Evolutionary conservation across 768 basidiomycete species (phyloP).

Genomic region (Boletus subcaerulescens): DNA sequence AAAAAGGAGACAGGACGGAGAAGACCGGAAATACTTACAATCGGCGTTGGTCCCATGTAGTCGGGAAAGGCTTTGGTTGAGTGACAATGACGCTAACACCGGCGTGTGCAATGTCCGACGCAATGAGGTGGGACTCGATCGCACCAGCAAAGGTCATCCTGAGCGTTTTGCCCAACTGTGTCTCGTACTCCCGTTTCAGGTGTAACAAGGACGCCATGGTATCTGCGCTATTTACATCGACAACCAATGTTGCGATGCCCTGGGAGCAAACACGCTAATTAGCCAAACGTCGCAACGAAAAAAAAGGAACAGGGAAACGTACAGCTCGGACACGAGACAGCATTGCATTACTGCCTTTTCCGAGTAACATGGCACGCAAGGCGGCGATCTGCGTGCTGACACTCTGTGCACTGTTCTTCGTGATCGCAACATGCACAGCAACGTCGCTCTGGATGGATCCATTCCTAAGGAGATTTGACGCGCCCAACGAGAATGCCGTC

Average conservation of each 20-base stretch:
- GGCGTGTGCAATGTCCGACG: constrained; percentile 62
- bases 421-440: constrained; percentile 63
- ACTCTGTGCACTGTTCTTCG: constrained; percentile 40
- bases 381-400: constrained; percentile 67
- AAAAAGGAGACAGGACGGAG: neutral
- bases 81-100: constrained; percentile 71
- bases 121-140: constrained; percentile 62
- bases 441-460: constrained; percentile 43
- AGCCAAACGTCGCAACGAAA: neutral
- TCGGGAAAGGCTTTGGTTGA: constrained; percentile 60
- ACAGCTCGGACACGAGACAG: constrained; percentile 17
- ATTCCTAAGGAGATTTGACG: constrained; percentile 20
- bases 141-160: constrained; percentile 63
- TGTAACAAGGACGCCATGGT: constrained; percentile 68
- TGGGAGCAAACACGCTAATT: constrained; percentile 16
- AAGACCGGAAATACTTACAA: constrained; percentile 41
- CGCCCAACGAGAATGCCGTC: constrained; percentile 56
- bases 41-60: constrained; percentile 60
- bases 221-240: constrained; percentile 68
- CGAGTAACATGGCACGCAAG: constrained; percentile 57
- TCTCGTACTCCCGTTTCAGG: constrained; percentile 66
- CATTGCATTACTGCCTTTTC: constrained; percentile 45
- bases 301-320: neutral
- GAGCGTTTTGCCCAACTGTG: constrained; percentile 53
- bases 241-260: constrained; percentile 64